phyloP scores from a whole-genome alignment of 2,329 filamentous ascomycete species.

The Penicillium vulpinum region DNA sequence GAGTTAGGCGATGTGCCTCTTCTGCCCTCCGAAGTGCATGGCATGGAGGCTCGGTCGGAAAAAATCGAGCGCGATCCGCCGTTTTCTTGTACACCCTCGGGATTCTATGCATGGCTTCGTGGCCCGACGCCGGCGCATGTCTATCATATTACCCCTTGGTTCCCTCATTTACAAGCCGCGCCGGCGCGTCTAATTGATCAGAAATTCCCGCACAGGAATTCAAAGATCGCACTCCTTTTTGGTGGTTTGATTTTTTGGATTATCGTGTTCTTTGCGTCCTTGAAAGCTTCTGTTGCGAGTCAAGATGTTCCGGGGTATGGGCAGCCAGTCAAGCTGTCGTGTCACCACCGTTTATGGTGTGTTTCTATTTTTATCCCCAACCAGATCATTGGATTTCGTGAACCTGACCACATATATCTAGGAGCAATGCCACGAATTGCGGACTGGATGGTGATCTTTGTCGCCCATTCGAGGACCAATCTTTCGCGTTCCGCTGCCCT shows the following conservation, averaged over 20 bases:
- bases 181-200: constrained; percentile 34
- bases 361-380: constrained; percentile 35
- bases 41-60: background rate
- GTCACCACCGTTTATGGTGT: constrained; percentile 38
- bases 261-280: constrained; percentile 32
- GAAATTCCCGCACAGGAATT: constrained; percentile 25
- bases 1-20: constrained; percentile 23
- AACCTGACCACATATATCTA: constrained; percentile 9
- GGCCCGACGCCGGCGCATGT: constrained; percentile 35
- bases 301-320: constrained; percentile 37
- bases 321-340: constrained; percentile 38
- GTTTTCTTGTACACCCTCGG: constrained; percentile 27
- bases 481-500: constrained; percentile 59
- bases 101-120: constrained; percentile 29
- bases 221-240: constrained; percentile 30
- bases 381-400: background rate
- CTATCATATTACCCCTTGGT: constrained; percentile 37
- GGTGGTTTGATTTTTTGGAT: constrained; percentile 34
- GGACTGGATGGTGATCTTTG: constrained; percentile 59
- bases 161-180: constrained; percentile 35
- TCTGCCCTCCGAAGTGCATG: constrained; percentile 9
- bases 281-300: constrained; percentile 33
- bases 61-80: constrained; percentile 11
- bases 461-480: constrained; percentile 56
- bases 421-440: constrained; percentile 47